phyloP scores from a whole-genome alignment of 306 rosid genomes.

The Amphicarpaea edgeworthii region DNA sequence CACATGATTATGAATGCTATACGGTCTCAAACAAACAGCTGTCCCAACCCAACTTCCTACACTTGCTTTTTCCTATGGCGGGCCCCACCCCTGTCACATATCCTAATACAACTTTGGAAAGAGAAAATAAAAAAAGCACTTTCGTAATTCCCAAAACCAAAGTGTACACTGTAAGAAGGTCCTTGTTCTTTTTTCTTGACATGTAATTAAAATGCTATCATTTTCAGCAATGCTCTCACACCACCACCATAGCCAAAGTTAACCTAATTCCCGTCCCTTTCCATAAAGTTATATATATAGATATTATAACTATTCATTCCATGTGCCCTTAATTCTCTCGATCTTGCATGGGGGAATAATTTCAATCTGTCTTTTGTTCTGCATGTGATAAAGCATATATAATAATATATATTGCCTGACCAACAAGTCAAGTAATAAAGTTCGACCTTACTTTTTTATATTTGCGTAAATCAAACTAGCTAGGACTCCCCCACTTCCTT shows the following conservation, averaged over 20 bases:
- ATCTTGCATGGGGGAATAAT: slow-evolving; percentile 50
- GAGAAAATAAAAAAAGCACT: slow-evolving; percentile 41
- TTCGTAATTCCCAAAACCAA: slow-evolving; percentile 66
- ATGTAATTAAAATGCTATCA: slow-evolving; percentile 30
- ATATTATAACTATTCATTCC: slow-evolving; percentile 7
- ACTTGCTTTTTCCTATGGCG: slow-evolving; percentile 54
- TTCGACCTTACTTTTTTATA: slow-evolving; percentile 34
- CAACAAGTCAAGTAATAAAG: slow-evolving; percentile 39
- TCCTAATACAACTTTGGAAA: slow-evolving; percentile 50
- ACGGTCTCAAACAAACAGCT: slow-evolving; percentile 58
- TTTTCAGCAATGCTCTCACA: slow-evolving; percentile 49
- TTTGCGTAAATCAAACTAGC: slow-evolving; percentile 40
- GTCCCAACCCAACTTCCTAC: slow-evolving; percentile 53
- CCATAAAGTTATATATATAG: no score
- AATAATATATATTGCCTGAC: slow-evolving; percentile 22
- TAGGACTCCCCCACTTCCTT: slow-evolving; percentile 40
- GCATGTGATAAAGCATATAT: slow-evolving; percentile 51
- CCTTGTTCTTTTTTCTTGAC: slow-evolving; percentile 50
- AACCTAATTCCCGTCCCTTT: slow-evolving; percentile 18
- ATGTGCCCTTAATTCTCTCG: background rate
- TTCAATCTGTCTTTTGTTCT: slow-evolving; percentile 50
- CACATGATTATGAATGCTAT: slow-evolving; percentile 40
- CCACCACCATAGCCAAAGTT: slow-evolving; percentile 10
- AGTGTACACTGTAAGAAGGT: slow-evolving; percentile 52
- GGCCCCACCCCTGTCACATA: slow-evolving; percentile 59